Evolutionary conservation across 2,329 filamentous ascomycete genomes (phyloP).

Genomic region (Alternaria burnsii): DNA sequence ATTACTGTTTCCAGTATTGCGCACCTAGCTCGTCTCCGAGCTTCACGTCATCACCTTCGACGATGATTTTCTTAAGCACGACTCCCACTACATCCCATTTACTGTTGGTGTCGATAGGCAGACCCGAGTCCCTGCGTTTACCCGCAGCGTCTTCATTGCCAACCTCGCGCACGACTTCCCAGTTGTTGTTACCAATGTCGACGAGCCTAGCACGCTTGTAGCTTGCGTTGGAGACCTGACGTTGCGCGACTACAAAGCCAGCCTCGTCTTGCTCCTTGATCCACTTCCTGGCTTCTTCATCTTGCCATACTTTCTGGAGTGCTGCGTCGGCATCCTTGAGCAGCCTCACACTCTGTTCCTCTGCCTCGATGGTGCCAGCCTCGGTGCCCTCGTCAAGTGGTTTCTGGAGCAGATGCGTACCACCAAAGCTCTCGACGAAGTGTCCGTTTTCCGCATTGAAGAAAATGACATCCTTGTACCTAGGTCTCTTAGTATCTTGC

Average conservation of each 20-base stretch:
- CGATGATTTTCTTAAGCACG: constrained; percentile 40
- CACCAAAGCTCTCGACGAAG: constrained; percentile 45
- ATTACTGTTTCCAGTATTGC: constrained; percentile 38
- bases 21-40: constrained; percentile 45
- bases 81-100: constrained; percentile 48
- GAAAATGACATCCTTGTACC: constrained; percentile 48
- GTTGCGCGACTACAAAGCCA: constrained; percentile 43
- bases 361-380: constrained; percentile 47
- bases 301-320: constrained; percentile 37
- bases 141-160: constrained; percentile 37
- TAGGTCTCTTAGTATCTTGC: neutral
- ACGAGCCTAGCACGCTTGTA: constrained; percentile 47
- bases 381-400: constrained; percentile 35
- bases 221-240: constrained; percentile 45
- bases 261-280: constrained; percentile 40
- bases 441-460: constrained; percentile 32
- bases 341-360: constrained; percentile 42
- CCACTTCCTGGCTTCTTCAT: constrained; percentile 37
- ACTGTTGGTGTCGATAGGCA: constrained; percentile 45
- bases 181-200: constrained; percentile 41
- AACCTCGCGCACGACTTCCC: constrained; percentile 45
- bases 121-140: constrained; percentile 42
- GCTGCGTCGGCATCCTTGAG: constrained; percentile 42
- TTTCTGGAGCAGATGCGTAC: constrained; percentile 41
- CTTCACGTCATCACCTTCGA: constrained; percentile 36